Evolutionary conservation across 169 alveolate genomes (phyloP).

Genomic region (Pseudocohnilembus persalinus): DNA sequence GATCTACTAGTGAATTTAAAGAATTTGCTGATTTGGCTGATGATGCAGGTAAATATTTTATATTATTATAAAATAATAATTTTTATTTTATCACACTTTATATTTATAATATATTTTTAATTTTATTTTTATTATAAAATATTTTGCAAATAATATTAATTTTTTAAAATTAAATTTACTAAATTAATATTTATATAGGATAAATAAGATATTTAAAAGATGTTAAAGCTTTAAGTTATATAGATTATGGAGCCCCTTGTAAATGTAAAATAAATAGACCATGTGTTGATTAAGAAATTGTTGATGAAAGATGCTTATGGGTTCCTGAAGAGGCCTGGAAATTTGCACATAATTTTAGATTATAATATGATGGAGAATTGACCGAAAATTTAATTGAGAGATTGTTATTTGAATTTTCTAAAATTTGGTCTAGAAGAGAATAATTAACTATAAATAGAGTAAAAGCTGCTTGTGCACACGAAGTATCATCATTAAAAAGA

Average conservation of each 20-base stretch:
- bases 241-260: conserved; percentile 8
- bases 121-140: too few relatives aligned
- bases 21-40: conserved; percentile 12
- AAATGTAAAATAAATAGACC: conserved; percentile 13
- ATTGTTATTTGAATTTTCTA: conserved; percentile 43
- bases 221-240: conserved; percentile 17
- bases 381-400: conserved; percentile 43
- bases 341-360: conserved; percentile 44
- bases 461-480: conserved; percentile 25
- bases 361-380: conserved; percentile 29
- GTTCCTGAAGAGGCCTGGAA: conserved; percentile 62
- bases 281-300: conserved; percentile 22
- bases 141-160: too few relatives aligned
- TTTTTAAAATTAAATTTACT: too few relatives aligned
- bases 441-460: conserved; percentile 36
- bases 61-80: too few relatives aligned
- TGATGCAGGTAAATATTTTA: not conserved
- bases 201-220: conserved; percentile 15
- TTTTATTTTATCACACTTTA: too few relatives aligned
- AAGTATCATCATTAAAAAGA: conserved; percentile 34
- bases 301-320: conserved; percentile 49
- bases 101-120: too few relatives aligned
- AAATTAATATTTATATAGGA: not conserved
- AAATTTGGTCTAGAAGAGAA: conserved; percentile 54
- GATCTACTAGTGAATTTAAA: conserved; percentile 7